Evolutionary conservation across 1,139 yeast genomes (phyloP), one percentile per base, ranked within the genome.

Genomic region (Yamadazyma aaseri): DNA sequence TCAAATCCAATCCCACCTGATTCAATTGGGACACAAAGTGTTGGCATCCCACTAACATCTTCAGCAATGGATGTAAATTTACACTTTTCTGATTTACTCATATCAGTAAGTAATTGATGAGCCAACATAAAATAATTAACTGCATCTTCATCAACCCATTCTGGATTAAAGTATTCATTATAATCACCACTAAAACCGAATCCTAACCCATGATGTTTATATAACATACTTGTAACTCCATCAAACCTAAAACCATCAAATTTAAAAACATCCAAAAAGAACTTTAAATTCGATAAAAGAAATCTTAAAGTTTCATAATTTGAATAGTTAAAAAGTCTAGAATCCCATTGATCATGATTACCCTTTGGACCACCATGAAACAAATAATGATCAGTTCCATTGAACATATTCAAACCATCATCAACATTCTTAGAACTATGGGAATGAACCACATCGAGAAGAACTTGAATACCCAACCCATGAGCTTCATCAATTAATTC

Each of bases 41-140:
- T 87, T 22, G 98, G 98, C 86, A 92, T 92, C 11, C 98, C 98
- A 34, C 94, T 82, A 32, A 92, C 98, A 58, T 92, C 98, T 59
- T 92, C 98, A 2, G 97, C 97, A 49, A 92, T 86, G 1, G 96
- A 79, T 11, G 85, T 75, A 46, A 85, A 79, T 36, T 68, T 66
- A 26, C 77, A 72, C 29, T 63, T 50, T 31, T 65, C 63, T 11
- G 46, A 35, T 10, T 66, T 54, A 6, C 73, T 61, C 45, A 81
- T 63, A 45, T 77, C 73, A 29, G 65, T 70, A 46, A 92, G 74
- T 51, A 92, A 63, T 47, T 77, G 75, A 59, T 90, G 94, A 10
- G 97, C 97, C 42, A 92, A 63, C 82, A 89, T 89, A 53, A 92
- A 63, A 56, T 92, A 92, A 18, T 81, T 74, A 38, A 92, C 70